These are phyloP conservation scores for Nicotiana obtusifolia DNA, from an alignment of 257 asterid species.

Conservation along the genomic window DNA sequence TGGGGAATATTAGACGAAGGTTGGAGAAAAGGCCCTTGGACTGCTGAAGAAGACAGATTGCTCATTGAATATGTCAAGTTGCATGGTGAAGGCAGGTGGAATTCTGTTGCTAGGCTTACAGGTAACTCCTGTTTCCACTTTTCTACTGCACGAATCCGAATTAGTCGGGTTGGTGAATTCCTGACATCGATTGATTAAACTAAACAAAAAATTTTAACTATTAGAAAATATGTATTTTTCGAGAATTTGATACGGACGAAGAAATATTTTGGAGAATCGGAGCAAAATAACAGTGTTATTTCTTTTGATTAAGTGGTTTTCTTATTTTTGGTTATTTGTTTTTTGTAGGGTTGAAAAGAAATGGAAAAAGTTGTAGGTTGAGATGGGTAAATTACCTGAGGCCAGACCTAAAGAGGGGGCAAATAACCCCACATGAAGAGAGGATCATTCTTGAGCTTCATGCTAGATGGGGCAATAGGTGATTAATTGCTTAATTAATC, in stretches of 20 bases:
- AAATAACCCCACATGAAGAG: constrained; percentile 83
- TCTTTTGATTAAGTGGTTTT: background rate
- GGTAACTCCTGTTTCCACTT: constrained; percentile 22
- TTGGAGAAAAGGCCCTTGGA: constrained; percentile 97
- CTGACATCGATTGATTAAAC: too few relatives aligned
- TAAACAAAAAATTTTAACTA: too few relatives aligned
- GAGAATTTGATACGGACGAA: too few relatives aligned
- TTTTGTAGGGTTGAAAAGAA: constrained; percentile 68
- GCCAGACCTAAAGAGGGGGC: constrained; percentile 92
- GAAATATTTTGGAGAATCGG: too few relatives aligned
- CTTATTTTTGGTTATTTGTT: background rate
- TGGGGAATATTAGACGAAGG: constrained; percentile 58
- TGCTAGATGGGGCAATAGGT: constrained; percentile 96
- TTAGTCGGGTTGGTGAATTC: too few relatives aligned
- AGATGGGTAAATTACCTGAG: constrained; percentile 96
- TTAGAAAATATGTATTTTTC: too few relatives aligned
- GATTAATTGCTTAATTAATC: background rate
- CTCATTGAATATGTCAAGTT: constrained; percentile 69
- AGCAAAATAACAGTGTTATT: background rate
- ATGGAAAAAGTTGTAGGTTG: constrained; percentile 86
- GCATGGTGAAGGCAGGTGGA: constrained; percentile 97
- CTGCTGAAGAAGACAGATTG: constrained; percentile 70
- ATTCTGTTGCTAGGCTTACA: constrained; percentile 69
- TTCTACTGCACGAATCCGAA: too few relatives aligned
- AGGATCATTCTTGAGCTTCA: constrained; percentile 65